Conservation (phyloP, 1,139 yeast species). For the Geotrichum reessii region DNA sequence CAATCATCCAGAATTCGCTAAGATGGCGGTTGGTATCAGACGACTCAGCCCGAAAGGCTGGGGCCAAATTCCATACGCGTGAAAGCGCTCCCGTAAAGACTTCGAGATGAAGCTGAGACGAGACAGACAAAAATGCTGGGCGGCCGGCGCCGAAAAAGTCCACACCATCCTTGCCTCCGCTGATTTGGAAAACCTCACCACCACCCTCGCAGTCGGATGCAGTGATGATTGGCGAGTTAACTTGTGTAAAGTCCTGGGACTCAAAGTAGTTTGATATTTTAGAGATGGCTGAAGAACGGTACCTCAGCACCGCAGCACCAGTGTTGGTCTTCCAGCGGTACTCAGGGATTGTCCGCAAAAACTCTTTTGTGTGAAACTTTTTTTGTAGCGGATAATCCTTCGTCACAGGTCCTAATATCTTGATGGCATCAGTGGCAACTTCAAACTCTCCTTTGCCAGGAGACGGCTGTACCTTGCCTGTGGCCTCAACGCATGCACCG, state of each 20-base stretch:
- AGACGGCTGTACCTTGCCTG: slow-evolving; percentile 37
- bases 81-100: slow-evolving; percentile 67
- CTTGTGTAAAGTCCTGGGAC: slow-evolving; percentile 54
- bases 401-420: slow-evolving; percentile 45
- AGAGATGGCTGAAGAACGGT: slow-evolving; percentile 62
- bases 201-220: slow-evolving; percentile 97
- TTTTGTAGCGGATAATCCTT: slow-evolving; percentile 77
- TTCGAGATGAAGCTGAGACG: slow-evolving; percentile 88
- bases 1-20: slow-evolving; percentile 97
- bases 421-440: slow-evolving; percentile 37
- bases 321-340: slow-evolving; percentile 69
- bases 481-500: slow-evolving; percentile 45
- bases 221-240: slow-evolving; percentile 80
- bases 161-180: slow-evolving; percentile 28
- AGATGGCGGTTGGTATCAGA: slow-evolving; percentile 89
- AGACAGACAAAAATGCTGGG: slow-evolving; percentile 72
- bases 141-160: slow-evolving; percentile 56
- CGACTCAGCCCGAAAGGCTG: slow-evolving; percentile 90
- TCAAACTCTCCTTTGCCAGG: slow-evolving; percentile 43
- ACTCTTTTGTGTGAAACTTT: slow-evolving; percentile 61
- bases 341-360: slow-evolving; percentile 64
- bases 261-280: slow-evolving; percentile 53
- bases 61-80: slow-evolving; percentile 84
- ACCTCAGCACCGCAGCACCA: slow-evolving; percentile 60
- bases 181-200: slow-evolving; percentile 73